Evolutionary conservation across 345 rosid genomes (phyloP).

Genomic region (Raphanus raphanistrum): DNA sequence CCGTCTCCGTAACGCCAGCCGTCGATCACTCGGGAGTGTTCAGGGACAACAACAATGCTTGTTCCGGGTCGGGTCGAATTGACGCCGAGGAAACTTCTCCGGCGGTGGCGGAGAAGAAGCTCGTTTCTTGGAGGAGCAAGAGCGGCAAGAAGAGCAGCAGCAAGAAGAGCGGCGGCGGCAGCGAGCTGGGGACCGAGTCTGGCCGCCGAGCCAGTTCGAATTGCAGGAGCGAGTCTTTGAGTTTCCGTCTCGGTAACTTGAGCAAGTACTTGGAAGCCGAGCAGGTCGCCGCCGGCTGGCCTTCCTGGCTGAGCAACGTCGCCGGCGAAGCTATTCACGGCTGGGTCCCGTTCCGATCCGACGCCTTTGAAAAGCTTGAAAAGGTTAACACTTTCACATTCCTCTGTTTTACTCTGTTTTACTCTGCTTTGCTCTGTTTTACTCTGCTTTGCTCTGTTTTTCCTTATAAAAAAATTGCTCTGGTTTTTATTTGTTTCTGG

Average conservation of each 20-base stretch:
- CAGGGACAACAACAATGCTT: conserved; percentile 39
- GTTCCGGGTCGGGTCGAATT: conserved; percentile 23
- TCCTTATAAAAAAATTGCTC: background rate
- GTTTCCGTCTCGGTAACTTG: conserved; percentile 64
- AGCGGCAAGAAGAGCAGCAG: conserved; percentile 38
- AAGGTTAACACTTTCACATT: conserved; percentile 52
- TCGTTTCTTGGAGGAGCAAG: conserved; percentile 35
- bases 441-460: background rate
- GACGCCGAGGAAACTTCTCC: conserved; percentile 22
- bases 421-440: background rate
- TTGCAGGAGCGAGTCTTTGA: conserved; percentile 63
- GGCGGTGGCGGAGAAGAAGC: conserved; percentile 33
- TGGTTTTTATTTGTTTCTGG: background rate
- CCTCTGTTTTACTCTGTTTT: background rate
- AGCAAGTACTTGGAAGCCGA: conserved; percentile 79
- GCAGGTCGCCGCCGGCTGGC: conserved; percentile 99
- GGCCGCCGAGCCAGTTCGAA: conserved; percentile 65
- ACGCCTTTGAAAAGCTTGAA: conserved; percentile 82
- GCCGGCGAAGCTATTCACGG: conserved; percentile 97
- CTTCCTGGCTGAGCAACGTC: conserved; percentile 93
- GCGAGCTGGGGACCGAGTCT: conserved; percentile 54
- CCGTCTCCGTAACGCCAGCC: conserved; percentile 88
- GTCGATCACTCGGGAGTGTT: conserved; percentile 69
- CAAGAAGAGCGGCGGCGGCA: conserved; percentile 32
- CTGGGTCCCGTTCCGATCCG: conserved; percentile 84